These are phyloP conservation scores for Funneliformis mosseae DNA, from an alignment of 192 early-diverging fungal species.

Conservation along the genomic window DNA sequence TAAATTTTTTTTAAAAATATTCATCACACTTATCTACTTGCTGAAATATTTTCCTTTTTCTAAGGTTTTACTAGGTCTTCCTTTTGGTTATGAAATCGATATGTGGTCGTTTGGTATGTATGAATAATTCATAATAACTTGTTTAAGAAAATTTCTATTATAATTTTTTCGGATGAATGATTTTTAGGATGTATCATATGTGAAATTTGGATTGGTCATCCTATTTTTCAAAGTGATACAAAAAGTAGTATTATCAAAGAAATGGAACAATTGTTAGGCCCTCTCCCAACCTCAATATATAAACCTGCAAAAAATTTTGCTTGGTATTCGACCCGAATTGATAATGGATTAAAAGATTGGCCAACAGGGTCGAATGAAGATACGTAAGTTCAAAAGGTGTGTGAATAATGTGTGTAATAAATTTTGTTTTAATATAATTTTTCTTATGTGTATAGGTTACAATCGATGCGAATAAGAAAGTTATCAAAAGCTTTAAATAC, in stretches of 20 bases:
- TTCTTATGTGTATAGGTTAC: background rate
- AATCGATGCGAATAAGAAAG: background rate
- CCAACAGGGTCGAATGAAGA: background rate
- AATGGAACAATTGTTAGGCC: background rate
- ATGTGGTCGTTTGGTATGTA: slow-evolving; percentile 26
- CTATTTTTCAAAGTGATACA: slow-evolving; percentile 12
- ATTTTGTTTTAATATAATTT: background rate
- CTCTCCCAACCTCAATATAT: background rate
- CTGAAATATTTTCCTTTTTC: background rate
- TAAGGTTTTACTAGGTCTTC: slow-evolving; percentile 17
- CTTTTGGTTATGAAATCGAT: slow-evolving; percentile 20
- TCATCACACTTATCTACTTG: background rate
- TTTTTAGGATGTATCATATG: slow-evolving; percentile 25
- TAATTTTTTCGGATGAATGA: background rate
- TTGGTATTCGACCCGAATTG: background rate
- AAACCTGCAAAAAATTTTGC: slow-evolving; percentile 2
- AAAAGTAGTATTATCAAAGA: slow-evolving; percentile 9
- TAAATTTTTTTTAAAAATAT: background rate
- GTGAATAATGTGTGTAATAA: background rate
- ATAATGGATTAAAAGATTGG: background rate
- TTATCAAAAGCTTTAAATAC: slow-evolving; percentile 4
- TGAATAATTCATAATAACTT: background rate
- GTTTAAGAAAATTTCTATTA: background rate
- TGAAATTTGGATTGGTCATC: slow-evolving; percentile 21
- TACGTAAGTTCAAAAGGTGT: background rate